Evolutionary conservation across 2,329 filamentous ascomycete genomes (phyloP).

Genomic region (Elsinoe perseae): DNA sequence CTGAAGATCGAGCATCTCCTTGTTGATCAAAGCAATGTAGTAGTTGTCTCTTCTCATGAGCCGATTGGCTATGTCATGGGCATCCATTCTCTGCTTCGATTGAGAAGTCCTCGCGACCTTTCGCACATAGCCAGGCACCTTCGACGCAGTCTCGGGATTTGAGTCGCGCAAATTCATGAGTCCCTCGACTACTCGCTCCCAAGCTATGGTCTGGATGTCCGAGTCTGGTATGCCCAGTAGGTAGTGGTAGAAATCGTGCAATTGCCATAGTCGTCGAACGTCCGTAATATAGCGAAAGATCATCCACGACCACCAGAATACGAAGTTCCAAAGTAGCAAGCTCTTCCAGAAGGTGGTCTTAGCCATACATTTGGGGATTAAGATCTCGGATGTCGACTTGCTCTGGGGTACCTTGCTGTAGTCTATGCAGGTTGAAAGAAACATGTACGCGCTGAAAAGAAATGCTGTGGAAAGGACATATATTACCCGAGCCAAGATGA

Average conservation of each 20-base stretch:
- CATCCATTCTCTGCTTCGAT: constrained; percentile 89
- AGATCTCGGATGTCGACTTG: constrained; percentile 52
- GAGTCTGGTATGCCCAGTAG: constrained; percentile 74
- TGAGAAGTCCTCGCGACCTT: constrained; percentile 47
- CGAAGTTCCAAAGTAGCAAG: constrained; percentile 72
- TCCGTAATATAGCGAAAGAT: constrained; percentile 66
- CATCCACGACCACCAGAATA: constrained; percentile 78
- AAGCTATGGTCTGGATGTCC: constrained; percentile 90
- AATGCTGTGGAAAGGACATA: constrained; percentile 77
- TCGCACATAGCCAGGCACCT: constrained; percentile 15
- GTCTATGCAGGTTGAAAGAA: constrained; percentile 78
- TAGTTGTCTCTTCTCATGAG: constrained; percentile 97
- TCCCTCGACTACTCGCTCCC: constrained; percentile 81
- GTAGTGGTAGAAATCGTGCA: constrained; percentile 79
- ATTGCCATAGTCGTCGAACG: constrained; percentile 61
- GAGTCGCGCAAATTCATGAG: constrained; percentile 77
- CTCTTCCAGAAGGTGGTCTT: constrained; percentile 71
- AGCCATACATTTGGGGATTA: constrained; percentile 65
- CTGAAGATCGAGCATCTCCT: constrained; percentile 82
- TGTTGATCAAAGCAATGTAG: constrained; percentile 93
- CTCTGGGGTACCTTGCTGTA: constrained; percentile 63
- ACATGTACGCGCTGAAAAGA: constrained; percentile 72
- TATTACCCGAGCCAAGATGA: constrained; percentile 62
- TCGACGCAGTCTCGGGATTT: constrained; percentile 64
- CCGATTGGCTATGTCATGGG: constrained; percentile 92